Base-by-base conservation (phyloP, 2,329 filamentous ascomycete genomes). In the Hymenoscyphus fructigenus region DNA sequence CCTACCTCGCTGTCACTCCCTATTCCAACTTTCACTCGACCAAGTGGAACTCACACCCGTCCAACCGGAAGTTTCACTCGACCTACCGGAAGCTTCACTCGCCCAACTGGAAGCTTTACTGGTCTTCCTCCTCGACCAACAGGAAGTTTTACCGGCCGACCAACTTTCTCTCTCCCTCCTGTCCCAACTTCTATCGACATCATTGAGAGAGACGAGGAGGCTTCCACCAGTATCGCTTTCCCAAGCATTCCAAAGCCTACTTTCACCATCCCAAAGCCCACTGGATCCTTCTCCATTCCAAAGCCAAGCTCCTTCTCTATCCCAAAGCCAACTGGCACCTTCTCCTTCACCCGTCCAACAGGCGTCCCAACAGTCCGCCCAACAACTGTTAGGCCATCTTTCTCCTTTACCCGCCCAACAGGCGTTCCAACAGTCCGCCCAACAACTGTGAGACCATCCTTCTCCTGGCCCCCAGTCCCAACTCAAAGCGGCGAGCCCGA, bases 1-100 rank as follows among this genome's bases (percentile, higher is more conserved):
- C 29, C 56, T 58, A 34, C 56, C 28, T 36, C 56, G 23, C n/a
- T 34, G 9, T 58, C 56, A 20, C 56, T 34, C 14, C 56, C 56
- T 10, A 36, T 23, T 36, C 29, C 29, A 38, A 23, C 56, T 34
- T 36, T 58, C 32, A 32, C 56, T 36, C 28, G 34, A 32, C 56
- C 56, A 20, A 57, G 28, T 57, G 56, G 56, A 17, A 29, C 26
- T 12, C 55, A 20, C 9, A 57, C 56, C 3, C 32, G 34, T 20
- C 44, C 44, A 47, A 47, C 44, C 17, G 44, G 44, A 7, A 20
- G n/a, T 20, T 47, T 47, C n/a, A 47, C 17, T n/a, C n/a, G n/a
- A n/a, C n/a, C n/a, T n/a, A n/a, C n/a, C n/a, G n/a, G n/a, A n/a
- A 32, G 29, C 29, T 32, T 32, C 29, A 32, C 29, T 32, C 29